Evolutionary conservation across 208 protist species (phyloP).

Genomic region (Trypanosoma rangeli): DNA sequence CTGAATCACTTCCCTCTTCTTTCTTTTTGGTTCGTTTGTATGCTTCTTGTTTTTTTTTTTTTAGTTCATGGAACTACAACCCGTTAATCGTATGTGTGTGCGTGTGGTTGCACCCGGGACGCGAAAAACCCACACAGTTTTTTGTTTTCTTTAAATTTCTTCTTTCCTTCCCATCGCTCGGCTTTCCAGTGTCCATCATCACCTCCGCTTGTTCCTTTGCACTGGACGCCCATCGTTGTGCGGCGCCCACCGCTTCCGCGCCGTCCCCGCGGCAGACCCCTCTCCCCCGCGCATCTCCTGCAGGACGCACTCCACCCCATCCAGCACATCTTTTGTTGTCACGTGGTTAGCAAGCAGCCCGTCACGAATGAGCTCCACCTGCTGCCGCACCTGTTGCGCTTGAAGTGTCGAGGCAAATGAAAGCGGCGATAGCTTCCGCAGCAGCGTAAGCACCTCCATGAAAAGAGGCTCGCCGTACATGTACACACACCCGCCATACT

Average conservation of each 20-base stretch:
- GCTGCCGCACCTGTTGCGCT: constrained; percentile 21
- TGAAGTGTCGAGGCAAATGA: constrained; percentile 5
- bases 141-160: neutral
- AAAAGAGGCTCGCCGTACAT: constrained; percentile 65
- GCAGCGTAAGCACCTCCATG: constrained; percentile 35
- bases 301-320: constrained; percentile 31
- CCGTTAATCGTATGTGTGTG: constrained; percentile 5
- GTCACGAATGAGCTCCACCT: constrained; percentile 19
- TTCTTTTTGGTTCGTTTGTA: neutral
- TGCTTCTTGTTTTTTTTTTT: neutral
- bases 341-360: constrained; percentile 30
- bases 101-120: neutral
- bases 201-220: neutral
- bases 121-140: neutral
- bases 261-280: neutral
- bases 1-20: neutral
- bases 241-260: neutral
- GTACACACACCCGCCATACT: constrained; percentile 52
- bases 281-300: neutral
- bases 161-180: neutral
- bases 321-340: constrained; percentile 48
- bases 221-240: neutral
- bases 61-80: neutral
- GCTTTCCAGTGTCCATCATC: neutral
- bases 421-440: constrained; percentile 28